A percentile compares a stretch with the other conserved stretches of the same genome.
Conservation (phyloP, 495 filamentous ascomycete species). For the Parmelia sp. region DNA sequence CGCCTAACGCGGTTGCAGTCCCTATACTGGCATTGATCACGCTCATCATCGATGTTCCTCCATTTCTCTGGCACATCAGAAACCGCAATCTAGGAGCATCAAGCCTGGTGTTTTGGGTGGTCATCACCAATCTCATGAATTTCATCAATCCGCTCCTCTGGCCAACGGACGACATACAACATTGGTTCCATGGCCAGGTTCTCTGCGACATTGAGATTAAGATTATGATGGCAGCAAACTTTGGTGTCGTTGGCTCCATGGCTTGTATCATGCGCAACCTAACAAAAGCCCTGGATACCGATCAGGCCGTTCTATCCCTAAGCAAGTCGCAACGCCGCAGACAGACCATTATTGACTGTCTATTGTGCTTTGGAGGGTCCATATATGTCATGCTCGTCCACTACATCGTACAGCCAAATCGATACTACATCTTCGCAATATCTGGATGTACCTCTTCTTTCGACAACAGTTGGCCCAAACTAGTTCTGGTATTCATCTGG, state of each 20-base stretch:
- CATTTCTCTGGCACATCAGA: slow-evolving; percentile 48
- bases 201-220: slow-evolving; percentile 83
- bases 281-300: slow-evolving; percentile 61
- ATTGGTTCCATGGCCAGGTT: slow-evolving; percentile 66
- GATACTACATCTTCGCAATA: slow-evolving; percentile 70
- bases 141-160: slow-evolving; percentile 78
- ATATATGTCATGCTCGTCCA: slow-evolving; percentile 58
- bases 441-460: slow-evolving; percentile 62
- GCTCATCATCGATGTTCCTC: slow-evolving; percentile 51
- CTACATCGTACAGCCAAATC: slow-evolving; percentile 58
- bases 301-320: slow-evolving; percentile 48
- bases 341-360: slow-evolving; percentile 50
- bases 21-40: slow-evolving; percentile 51
- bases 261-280: slow-evolving; percentile 70
- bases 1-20: slow-evolving; percentile 35
- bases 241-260: slow-evolving; percentile 57
- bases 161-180: slow-evolving; percentile 59
- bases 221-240: slow-evolving; percentile 53
- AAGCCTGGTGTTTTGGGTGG: slow-evolving; percentile 57
- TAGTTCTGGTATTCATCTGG: slow-evolving; percentile 62
- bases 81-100: slow-evolving; percentile 57
- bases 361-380: slow-evolving; percentile 66
- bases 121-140: slow-evolving; percentile 59
- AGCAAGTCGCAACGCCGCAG: slow-evolving; percentile 47
- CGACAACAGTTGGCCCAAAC: slow-evolving; percentile 63